These are phyloP conservation scores for Radiomyces spectabilis DNA, from an alignment of 192 early-diverging fungal species.

Conservation along the genomic window DNA sequence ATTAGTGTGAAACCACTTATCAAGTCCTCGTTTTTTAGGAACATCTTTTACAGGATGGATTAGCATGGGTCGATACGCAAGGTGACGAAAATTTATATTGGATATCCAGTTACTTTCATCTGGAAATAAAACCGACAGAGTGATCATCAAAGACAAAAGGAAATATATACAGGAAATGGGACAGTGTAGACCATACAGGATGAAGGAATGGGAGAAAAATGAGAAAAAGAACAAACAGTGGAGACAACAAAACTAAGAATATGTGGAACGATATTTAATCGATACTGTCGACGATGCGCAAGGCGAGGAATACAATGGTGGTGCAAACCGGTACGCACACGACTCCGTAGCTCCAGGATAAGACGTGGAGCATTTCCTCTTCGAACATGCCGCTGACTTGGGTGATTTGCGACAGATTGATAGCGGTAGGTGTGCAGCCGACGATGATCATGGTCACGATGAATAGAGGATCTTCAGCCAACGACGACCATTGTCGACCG, in stretches of 20 bases:
- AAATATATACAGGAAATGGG: not conserved
- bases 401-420: conserved; percentile 63
- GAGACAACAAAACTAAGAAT: conserved; percentile 3
- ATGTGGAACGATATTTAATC: no score
- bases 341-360: conserved; percentile 63
- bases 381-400: conserved; percentile 66
- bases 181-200: no score
- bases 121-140: not conserved
- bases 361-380: conserved; percentile 52
- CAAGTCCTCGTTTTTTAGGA: conserved; percentile 32
- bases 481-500: conserved; percentile 20
- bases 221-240: no score
- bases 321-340: conserved; percentile 30
- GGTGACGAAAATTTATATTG: conserved; percentile 44
- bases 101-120: conserved; percentile 50
- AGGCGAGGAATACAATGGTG: conserved; percentile 15
- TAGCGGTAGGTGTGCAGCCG: conserved; percentile 58
- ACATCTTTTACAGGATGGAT: conserved; percentile 59
- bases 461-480: conserved; percentile 58
- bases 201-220: no score
- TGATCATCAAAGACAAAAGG: not conserved
- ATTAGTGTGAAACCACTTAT: not conserved
- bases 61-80: conserved; percentile 71
- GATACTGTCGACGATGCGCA: conserved; percentile 13
- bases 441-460: conserved; percentile 53